Evolutionary conservation across 108 stramenopile genomes (phyloP).

Genomic region (Skeletonema marinoi): DNA sequence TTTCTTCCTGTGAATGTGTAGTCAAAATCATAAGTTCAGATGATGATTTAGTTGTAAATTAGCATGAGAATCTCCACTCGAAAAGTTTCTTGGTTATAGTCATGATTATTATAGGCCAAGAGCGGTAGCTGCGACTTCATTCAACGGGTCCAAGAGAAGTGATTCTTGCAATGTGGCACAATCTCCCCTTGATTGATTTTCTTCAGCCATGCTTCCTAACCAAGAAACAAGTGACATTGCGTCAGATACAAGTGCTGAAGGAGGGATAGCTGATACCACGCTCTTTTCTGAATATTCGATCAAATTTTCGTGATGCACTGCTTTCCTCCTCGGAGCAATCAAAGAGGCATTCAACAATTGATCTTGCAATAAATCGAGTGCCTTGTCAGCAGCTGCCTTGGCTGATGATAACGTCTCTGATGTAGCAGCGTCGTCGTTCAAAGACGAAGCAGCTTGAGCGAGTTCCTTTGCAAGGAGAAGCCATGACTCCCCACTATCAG

Average conservation of each 20-base stretch:
- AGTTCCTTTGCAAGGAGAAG: constrained; percentile 32
- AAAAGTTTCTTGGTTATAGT: background rate
- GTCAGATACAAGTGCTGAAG: constrained; percentile 32
- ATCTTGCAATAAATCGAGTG: constrained; percentile 18
- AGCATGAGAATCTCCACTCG: background rate
- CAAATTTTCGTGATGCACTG: constrained; percentile 12
- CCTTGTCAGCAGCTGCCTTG: constrained; percentile 29
- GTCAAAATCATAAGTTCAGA: background rate
- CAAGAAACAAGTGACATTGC: constrained; percentile 33
- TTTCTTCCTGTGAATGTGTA: constrained; percentile 37
- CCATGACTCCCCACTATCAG: constrained; percentile 48
- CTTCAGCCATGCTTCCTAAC: constrained; percentile 19
- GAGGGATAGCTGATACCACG: constrained; percentile 26
- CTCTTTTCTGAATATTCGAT: constrained; percentile 34
- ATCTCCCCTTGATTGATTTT: background rate
- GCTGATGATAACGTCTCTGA: constrained; percentile 6
- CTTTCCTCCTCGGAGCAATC: constrained; percentile 19
- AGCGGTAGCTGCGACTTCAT: constrained; percentile 11
- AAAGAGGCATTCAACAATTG: constrained; percentile 30
- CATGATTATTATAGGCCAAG: background rate
- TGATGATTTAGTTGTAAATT: background rate
- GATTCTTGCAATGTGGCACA: constrained; percentile 15
- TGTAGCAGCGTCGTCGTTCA: background rate
- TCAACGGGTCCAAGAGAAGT: constrained; percentile 18
- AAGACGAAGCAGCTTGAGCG: constrained; percentile 1